Percentiles rank a stretch among this genome's conserved stretches.
Conservation (phyloP, 2,329 filamentous ascomycete genomes). For the Fusarium newnesense region DNA sequence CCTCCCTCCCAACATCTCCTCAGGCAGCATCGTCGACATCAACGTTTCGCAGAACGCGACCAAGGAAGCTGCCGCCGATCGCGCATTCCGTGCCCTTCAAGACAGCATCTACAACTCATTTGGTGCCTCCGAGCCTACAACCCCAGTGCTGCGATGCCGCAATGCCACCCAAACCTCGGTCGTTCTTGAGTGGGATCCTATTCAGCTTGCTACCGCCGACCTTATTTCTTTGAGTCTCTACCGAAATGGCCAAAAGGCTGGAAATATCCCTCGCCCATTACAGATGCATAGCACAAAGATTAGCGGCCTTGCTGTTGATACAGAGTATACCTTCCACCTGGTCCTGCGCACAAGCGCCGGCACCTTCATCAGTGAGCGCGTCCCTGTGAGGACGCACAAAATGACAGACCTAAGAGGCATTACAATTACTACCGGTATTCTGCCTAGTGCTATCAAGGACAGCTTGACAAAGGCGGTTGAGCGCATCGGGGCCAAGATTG, state of each 20-base stretch:
- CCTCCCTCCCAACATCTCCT: constrained; percentile 92
- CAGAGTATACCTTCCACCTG: constrained; percentile 94
- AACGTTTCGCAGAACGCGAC: constrained; percentile 87
- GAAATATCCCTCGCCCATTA: constrained; percentile 87
- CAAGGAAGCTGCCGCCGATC: constrained; percentile 79
- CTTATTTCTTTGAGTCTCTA: constrained; percentile 90
- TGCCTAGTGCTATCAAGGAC: constrained; percentile 79
- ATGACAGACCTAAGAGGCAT: constrained; percentile 98
- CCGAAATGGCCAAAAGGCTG: constrained; percentile 96
- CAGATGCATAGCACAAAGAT: constrained; percentile 97
- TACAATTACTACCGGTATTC: constrained; percentile 89
- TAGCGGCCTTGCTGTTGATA: constrained; percentile 93
- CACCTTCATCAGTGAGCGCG: constrained; percentile 83
- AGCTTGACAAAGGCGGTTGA: constrained; percentile 80
- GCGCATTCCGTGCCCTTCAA: constrained; percentile 86
- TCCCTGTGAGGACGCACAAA: constrained; percentile 92
- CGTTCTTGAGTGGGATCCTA: constrained; percentile 97
- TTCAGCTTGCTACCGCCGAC: constrained; percentile 91
- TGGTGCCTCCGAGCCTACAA: constrained; percentile 79
- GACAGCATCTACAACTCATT: constrained; percentile 88
- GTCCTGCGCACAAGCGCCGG: constrained; percentile 91
- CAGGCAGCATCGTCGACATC: constrained; percentile 97
- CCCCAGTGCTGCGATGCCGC: constrained; percentile 86
- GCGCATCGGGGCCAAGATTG: constrained; percentile 90
- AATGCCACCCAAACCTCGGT: constrained; percentile 99